A percentile compares a stretch with the other conserved stretches of the same genome.
These are phyloP conservation scores for Fusarium sp. DNA, from an alignment of 2,329 filamentous ascomycete species.

Conservation along the genomic window DNA sequence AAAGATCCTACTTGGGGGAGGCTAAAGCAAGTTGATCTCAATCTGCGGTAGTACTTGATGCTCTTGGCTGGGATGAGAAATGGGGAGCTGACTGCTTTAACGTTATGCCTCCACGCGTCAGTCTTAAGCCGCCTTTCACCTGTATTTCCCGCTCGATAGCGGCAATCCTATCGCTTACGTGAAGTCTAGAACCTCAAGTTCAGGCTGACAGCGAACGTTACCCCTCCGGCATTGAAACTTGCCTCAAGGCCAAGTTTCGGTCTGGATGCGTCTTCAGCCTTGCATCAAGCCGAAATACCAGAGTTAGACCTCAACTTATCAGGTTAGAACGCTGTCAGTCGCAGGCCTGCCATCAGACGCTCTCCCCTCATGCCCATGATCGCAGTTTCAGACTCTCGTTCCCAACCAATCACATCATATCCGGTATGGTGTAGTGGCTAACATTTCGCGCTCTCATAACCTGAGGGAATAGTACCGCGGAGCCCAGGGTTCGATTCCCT, in stretches of 20 bases:
- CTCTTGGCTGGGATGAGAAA: not conserved
- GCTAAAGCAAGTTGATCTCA: not conserved
- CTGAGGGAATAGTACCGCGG: not conserved
- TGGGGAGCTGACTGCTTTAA: not conserved
- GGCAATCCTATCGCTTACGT: not conserved
- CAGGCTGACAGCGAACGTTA: not conserved
- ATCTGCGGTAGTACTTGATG: not conserved
- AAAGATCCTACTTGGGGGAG: not conserved
- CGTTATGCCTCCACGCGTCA: not conserved
- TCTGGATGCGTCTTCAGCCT: not conserved
- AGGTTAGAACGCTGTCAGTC: too few species aligned
- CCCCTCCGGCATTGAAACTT: too few species aligned
- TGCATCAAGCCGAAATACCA: too few species aligned
- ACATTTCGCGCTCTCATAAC: constrained; percentile 49
- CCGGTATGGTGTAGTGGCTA: constrained; percentile 52
- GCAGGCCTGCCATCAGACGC: too few species aligned
- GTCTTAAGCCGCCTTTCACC: not conserved
- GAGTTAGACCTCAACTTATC: too few species aligned
- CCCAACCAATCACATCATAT: constrained; percentile 20
- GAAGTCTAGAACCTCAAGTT: not conserved
- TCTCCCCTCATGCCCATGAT: too few species aligned
- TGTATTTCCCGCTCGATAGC: not conserved
- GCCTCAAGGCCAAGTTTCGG: not conserved
- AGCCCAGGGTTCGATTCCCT: constrained; percentile 5
- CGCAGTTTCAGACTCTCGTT: too few species aligned